A percentile compares a stretch with the other conserved stretches of the same genome.
phyloP scores from a whole-genome alignment of 257 asterid genomes.

The Cinchona pubescens region DNA sequence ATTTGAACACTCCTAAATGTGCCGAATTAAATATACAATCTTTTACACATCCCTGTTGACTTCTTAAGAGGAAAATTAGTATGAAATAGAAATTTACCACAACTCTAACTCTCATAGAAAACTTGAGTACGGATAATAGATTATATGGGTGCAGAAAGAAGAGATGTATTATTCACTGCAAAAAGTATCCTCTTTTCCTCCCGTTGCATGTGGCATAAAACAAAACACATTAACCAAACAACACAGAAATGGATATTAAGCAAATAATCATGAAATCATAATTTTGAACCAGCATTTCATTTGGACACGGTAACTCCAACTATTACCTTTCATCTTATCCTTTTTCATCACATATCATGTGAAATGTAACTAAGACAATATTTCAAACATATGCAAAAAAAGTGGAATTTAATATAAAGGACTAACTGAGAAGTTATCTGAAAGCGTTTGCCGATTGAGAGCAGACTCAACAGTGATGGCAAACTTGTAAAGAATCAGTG shows the following conservation, averaged over 20 bases:
- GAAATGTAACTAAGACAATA: background rate
- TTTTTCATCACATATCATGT: background rate
- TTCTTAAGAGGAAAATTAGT: background rate
- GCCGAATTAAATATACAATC: background rate
- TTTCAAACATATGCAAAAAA: background rate
- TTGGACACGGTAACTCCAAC: background rate
- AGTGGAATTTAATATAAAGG: conserved; percentile 7
- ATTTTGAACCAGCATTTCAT: background rate
- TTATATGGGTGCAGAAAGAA: background rate
- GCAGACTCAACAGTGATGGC: conserved; percentile 67
- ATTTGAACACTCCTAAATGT: background rate
- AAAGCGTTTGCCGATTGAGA: conserved; percentile 65
- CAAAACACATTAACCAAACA: background rate
- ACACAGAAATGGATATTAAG: background rate
- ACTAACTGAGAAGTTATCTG: conserved; percentile 75
- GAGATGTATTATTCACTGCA: background rate
- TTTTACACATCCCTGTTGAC: background rate
- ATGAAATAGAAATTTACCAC: background rate
- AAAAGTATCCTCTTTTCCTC: background rate
- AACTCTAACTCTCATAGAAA: background rate
- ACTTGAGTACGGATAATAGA: background rate
- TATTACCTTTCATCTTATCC: background rate
- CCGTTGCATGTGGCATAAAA: no score
- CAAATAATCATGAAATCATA: background rate
- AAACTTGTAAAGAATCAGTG: conserved; percentile 73